phyloP scores from a whole-genome alignment of 495 filamentous ascomycete species.

The Niebla homalea region DNA sequence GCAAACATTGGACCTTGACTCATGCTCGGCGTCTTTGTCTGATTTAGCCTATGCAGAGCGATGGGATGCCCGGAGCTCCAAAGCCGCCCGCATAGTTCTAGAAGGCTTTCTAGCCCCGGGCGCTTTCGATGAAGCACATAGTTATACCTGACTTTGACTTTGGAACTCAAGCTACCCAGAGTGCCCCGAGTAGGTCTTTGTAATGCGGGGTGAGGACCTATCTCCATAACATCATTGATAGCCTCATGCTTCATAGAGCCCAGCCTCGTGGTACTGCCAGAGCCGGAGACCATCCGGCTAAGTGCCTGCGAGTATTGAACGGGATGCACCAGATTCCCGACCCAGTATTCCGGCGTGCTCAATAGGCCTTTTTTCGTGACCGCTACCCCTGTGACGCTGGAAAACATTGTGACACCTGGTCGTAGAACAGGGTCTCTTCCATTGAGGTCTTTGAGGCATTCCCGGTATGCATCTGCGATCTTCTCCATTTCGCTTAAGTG shows the following conservation, averaged over 20 bases:
- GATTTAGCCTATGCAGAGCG: conserved; percentile 3
- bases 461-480: conserved; percentile 3
- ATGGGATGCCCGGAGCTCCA: conserved; percentile 5
- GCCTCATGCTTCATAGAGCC: not conserved
- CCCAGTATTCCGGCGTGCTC: conserved; percentile 2
- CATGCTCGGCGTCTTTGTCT: not conserved
- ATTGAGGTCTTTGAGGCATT: not conserved
- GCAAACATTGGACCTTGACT: conserved; percentile 4
- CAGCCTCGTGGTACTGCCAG: not conserved
- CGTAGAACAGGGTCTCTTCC: too few species aligned
- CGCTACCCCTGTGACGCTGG: too few species aligned
- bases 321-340: conserved; percentile 3
- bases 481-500: conserved; percentile 42
- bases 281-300: not conserved
- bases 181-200: conserved; percentile 43
- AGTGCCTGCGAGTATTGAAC: conserved; percentile 4
- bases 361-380: too few species aligned
- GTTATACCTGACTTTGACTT: conserved; percentile 19
- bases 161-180: not conserved
- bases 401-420: too few species aligned
- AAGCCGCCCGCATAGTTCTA: conserved; percentile 1
- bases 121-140: not conserved
- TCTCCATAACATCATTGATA: conserved; percentile 24
- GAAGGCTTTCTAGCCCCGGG: not conserved
- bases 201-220: conserved; percentile 42